These are phyloP conservation scores for Candida nanaspora DNA, from an alignment of 805 yeast species.

Conservation along the genomic window DNA sequence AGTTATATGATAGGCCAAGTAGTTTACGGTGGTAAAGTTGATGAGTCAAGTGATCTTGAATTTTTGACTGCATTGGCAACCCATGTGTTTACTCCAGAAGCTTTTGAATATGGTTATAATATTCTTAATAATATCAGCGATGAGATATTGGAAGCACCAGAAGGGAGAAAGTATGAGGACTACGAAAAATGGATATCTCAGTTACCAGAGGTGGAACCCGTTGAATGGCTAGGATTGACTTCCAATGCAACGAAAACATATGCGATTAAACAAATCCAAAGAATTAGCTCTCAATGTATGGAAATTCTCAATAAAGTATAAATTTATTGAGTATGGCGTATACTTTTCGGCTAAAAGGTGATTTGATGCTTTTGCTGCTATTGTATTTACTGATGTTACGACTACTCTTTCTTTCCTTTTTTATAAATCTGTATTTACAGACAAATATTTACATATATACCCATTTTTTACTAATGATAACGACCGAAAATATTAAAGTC, in stretches of 20 bases:
- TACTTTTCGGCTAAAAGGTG: too few species aligned
- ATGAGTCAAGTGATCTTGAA: constrained; percentile 31
- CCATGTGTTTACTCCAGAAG: constrained; percentile 28
- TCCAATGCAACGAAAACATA: constrained; percentile 3
- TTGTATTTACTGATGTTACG: background rate
- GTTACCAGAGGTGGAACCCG: constrained; percentile 44
- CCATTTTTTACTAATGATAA: too few species aligned
- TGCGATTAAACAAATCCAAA: background rate
- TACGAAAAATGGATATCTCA: constrained; percentile 41
- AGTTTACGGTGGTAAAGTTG: constrained; percentile 63
- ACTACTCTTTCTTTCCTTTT: too few species aligned
- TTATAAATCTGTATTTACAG: too few species aligned
- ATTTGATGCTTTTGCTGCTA: too few species aligned
- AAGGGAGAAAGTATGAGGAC: constrained; percentile 28
- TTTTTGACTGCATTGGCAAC: constrained; percentile 28
- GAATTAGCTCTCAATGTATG: background rate
- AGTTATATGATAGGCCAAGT: constrained; percentile 42
- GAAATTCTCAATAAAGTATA: background rate
- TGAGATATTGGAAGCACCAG: constrained; percentile 36
- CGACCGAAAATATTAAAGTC: too few species aligned
- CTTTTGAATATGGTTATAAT: constrained; percentile 29
- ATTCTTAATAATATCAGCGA: background rate
- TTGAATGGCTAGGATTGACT: constrained; percentile 22
- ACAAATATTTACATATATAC: too few species aligned
- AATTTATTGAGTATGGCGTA: too few species aligned